These are phyloP conservation scores for Verticillium tricorpus DNA, from an alignment of 2,329 filamentous ascomycete genomes.

Conservation along the genomic window DNA sequence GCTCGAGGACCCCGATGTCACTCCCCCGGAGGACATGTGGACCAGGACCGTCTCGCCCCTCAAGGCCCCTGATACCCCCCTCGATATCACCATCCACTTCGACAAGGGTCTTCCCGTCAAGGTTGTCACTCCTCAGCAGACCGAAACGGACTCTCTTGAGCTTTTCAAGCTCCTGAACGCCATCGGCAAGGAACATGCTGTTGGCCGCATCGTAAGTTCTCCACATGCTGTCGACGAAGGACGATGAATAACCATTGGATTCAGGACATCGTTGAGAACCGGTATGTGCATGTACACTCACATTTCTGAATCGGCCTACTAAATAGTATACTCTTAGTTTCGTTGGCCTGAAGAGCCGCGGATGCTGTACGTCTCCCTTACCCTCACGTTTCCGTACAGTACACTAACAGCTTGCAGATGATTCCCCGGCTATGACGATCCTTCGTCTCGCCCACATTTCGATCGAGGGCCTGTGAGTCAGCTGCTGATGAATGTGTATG, in stretches of 20 bases:
- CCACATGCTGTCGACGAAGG: background rate
- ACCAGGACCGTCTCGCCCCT: conserved; percentile 53
- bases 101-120: conserved; percentile 62
- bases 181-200: conserved; percentile 59
- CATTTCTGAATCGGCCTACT: too few relatives aligned
- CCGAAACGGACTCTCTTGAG: conserved; percentile 55
- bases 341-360: conserved; percentile 26
- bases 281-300: conserved; percentile 18
- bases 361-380: conserved; percentile 41
- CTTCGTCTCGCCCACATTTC: background rate
- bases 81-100: conserved; percentile 62
- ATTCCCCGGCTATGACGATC: conserved; percentile 17
- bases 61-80: conserved; percentile 58
- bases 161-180: conserved; percentile 61
- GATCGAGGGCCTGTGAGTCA: conserved; percentile 43
- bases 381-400: background rate
- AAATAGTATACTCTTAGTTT: too few relatives aligned
- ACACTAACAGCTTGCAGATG: background rate
- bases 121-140: conserved; percentile 28
- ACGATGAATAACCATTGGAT: too few relatives aligned
- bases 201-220: conserved; percentile 51
- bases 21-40: conserved; percentile 68
- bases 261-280: conserved; percentile 34
- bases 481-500: too few relatives aligned
- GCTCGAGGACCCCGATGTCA: conserved; percentile 53